Base-by-base conservation (phyloP, 2,329 filamentous ascomycete genomes). In the Bertia moriformis region DNA sequence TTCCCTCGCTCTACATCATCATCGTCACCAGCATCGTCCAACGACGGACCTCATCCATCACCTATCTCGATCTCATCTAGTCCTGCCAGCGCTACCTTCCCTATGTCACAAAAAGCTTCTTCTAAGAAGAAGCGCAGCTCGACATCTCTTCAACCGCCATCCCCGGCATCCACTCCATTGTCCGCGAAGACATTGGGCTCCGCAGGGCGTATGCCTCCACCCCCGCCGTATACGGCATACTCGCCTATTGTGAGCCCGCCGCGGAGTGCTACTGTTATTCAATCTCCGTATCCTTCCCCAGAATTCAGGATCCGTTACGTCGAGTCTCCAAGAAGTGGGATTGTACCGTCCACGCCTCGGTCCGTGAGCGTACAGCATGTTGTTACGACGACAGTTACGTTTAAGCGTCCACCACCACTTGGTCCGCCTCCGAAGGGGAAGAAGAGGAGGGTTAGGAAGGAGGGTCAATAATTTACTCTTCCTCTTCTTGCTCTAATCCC, bases 1-100 rank as follows among this genome's bases (percentile, higher is more conserved):
- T 69, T 64, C 49, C 50, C 55, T 10, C 10, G 24, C 24, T 29
- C 24, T 29, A 29, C 24, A 29, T 10, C 24, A 10, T 29, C 24
- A 10, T 29, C 24, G 10, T 10, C 24, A 29, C 10, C 24, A 29
- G 24, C 24, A 10, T 29, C 24, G 24, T n/a, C 24, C 10, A 29
- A n/a, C 24, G 24, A 29, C 24, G n/a, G n/a, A n/a, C 24, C 24
- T 29, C 24, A n/a, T n/a, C 24, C 10, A 29, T 29, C 24, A 10
- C 24, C 24, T n/a, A 29, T n/a, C 24, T 29, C 24, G 24, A n/a
- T n/a, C 10, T n/a, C 24, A 29, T 29, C 24, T n/a, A 29, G 24
- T n/a, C 10, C 24, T 10, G n/a, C 24, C 24, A 10, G 10, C 24
- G 10, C 24, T 10, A 10, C 24, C n/a, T 29, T 29, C 24, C n/a